Evolutionary conservation across 805 yeast species (phyloP).

Genomic region (Saturnispora galanensis): DNA sequence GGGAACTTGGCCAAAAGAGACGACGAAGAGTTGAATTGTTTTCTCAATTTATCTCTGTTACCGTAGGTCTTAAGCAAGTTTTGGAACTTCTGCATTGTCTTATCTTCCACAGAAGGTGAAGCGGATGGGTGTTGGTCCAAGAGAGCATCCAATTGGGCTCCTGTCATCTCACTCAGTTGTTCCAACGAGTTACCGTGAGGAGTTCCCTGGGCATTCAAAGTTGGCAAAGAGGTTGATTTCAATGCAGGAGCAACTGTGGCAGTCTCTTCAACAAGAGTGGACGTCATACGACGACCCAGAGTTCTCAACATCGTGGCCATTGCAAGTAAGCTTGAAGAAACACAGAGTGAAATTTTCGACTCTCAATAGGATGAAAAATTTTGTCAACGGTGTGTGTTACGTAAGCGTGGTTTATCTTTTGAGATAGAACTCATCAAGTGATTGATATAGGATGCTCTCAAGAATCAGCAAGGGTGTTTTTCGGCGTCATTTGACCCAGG

Average conservation of each 20-base stretch:
- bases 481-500: not conserved
- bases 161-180: constrained; percentile 17
- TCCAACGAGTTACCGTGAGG: constrained; percentile 11
- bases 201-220: constrained; percentile 7
- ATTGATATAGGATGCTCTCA: not conserved
- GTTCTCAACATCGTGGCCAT: too few species aligned
- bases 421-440: not conserved
- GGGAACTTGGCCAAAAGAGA: constrained; percentile 38
- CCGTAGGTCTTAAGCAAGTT: constrained; percentile 21
- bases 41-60: constrained; percentile 17
- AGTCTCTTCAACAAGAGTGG: too few species aligned
- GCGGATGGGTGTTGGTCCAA: constrained; percentile 21
- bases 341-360: too few species aligned
- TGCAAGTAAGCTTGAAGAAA: too few species aligned
- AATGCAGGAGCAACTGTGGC: not conserved
- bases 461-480: too few species aligned
- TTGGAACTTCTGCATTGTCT: constrained; percentile 20
- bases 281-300: too few species aligned
- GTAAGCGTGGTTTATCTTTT: too few species aligned
- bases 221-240: not conserved
- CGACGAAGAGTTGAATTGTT: constrained; percentile 18
- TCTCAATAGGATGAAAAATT: too few species aligned
- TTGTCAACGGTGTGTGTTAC: too few species aligned
- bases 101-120: constrained; percentile 22
- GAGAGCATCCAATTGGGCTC: constrained; percentile 20